These are phyloP conservation scores for Crinitomyces ghanaensis DNA, from an alignment of 805 yeast species.

Conservation along the genomic window DNA sequence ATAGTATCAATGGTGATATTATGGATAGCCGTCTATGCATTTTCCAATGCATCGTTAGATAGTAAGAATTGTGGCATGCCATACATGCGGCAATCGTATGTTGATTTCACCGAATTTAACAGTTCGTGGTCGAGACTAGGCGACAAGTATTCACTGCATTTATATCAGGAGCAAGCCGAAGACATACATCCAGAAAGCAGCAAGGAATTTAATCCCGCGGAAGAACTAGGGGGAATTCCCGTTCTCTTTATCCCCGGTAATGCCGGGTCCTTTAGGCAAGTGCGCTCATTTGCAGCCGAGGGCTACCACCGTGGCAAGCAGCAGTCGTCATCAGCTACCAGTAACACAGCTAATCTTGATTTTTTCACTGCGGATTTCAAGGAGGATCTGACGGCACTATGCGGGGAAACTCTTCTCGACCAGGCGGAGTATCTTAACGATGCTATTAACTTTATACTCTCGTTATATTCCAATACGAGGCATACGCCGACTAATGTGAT, in stretches of 20 bases:
- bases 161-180: conserved; percentile 81
- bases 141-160: conserved; percentile 65
- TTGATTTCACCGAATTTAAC: conserved; percentile 63
- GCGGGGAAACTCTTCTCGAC: conserved; percentile 82
- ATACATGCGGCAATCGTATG: conserved; percentile 78
- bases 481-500: conserved; percentile 58
- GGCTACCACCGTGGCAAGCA: background rate
- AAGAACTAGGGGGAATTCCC: no score
- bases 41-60: conserved; percentile 9
- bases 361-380: conserved; percentile 87
- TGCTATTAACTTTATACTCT: conserved; percentile 63
- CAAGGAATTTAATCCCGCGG: no score
- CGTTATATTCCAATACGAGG: conserved; percentile 44
- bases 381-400: conserved; percentile 92
- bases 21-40: conserved; percentile 8
- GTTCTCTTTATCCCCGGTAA: conserved; percentile 93
- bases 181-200: no score
- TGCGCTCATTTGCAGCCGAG: conserved; percentile 83
- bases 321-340: background rate
- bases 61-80: conserved; percentile 46
- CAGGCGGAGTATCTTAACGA: conserved; percentile 89
- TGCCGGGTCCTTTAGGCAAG: conserved; percentile 90
- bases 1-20: no score
- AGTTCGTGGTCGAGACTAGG: conserved; percentile 57
- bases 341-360: conserved; percentile 36